Evolutionary conservation across 2,329 filamentous ascomycete genomes (phyloP).

Genomic region (Aspergillus versicolor): DNA sequence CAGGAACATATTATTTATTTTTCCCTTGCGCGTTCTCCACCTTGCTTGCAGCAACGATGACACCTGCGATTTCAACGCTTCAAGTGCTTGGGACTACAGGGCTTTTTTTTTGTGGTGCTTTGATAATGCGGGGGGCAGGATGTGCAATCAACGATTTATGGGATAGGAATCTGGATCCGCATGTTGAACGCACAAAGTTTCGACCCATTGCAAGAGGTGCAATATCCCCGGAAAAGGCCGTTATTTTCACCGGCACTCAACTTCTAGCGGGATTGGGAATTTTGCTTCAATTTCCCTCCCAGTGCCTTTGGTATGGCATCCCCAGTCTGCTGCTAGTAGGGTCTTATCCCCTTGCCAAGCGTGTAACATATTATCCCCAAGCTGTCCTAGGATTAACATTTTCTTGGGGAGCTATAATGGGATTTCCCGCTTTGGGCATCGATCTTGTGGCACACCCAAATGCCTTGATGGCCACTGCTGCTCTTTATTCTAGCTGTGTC

Average conservation of each 20-base stretch:
- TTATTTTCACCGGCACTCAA: slow-evolving; percentile 47
- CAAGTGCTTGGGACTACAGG: slow-evolving; percentile 40
- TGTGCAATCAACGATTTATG: slow-evolving; percentile 59
- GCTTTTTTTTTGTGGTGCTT: slow-evolving; percentile 43
- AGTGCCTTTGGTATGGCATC: slow-evolving; percentile 45
- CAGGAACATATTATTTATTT: slow-evolving; percentile 54
- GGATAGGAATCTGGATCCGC: slow-evolving; percentile 55
- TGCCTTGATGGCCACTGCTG: slow-evolving; percentile 38
- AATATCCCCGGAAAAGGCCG: slow-evolving; percentile 44
- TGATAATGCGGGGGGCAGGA: slow-evolving; percentile 52
- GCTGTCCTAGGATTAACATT: slow-evolving; percentile 53
- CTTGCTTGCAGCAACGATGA: slow-evolving; percentile 43
- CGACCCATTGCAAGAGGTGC: slow-evolving; percentile 55
- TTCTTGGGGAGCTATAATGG: slow-evolving; percentile 52
- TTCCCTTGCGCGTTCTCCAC: slow-evolving; percentile 53
- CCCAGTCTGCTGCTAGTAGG: slow-evolving; percentile 45
- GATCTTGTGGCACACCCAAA: slow-evolving; percentile 42
- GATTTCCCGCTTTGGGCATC: slow-evolving; percentile 46
- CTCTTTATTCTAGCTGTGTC: slow-evolving; percentile 48
- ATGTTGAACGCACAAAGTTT: slow-evolving; percentile 51
- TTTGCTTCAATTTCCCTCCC: slow-evolving; percentile 42
- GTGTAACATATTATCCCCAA: slow-evolving; percentile 55
- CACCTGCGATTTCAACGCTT: slow-evolving; percentile 28
- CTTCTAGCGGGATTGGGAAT: slow-evolving; percentile 43
- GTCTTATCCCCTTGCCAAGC: slow-evolving; percentile 54